These are phyloP conservation scores for Lactifluus echinatus DNA, from an alignment of 768 basidiomycete genomes.

Conservation along the genomic window DNA sequence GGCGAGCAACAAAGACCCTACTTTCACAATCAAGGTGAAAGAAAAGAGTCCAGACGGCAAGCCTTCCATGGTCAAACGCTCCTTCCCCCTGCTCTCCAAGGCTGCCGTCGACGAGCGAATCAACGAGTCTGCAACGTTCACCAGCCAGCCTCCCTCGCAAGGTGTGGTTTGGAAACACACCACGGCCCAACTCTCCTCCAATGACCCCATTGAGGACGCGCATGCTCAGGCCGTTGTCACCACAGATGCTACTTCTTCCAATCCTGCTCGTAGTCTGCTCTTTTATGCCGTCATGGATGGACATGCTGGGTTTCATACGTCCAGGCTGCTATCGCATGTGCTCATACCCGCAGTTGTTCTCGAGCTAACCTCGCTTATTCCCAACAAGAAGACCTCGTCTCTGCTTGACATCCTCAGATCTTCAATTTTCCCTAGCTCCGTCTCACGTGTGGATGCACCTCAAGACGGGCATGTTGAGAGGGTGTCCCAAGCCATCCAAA, in stretches of 20 bases:
- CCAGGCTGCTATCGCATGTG: slow-evolving; percentile 69
- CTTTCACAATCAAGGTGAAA: slow-evolving; percentile 53
- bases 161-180: slow-evolving; percentile 66
- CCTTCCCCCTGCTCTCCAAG: slow-evolving; percentile 49
- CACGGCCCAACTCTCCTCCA: slow-evolving; percentile 74
- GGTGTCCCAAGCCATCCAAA: slow-evolving; percentile 60
- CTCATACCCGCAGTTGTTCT: slow-evolving; percentile 79
- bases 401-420: slow-evolving; percentile 33
- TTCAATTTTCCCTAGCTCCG: slow-evolving; percentile 26
- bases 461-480: slow-evolving; percentile 40
- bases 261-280: slow-evolving; percentile 59
- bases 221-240: slow-evolving; percentile 60
- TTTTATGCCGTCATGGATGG: slow-evolving; percentile 92
- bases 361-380: slow-evolving; percentile 53
- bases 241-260: slow-evolving; percentile 50
- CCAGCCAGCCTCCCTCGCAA: slow-evolving; percentile 40
- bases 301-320: slow-evolving; percentile 79
- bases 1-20: slow-evolving; percentile 25
- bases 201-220: slow-evolving; percentile 89
- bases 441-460: slow-evolving; percentile 23
- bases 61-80: slow-evolving; percentile 41
- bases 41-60: slow-evolving; percentile 53
- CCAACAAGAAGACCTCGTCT: slow-evolving; percentile 26
- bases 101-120: slow-evolving; percentile 49
- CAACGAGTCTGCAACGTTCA: slow-evolving; percentile 40